Base-by-base conservation (phyloP, 2,329 filamentous ascomycete genomes). In the Trichophyton verrucosum region DNA sequence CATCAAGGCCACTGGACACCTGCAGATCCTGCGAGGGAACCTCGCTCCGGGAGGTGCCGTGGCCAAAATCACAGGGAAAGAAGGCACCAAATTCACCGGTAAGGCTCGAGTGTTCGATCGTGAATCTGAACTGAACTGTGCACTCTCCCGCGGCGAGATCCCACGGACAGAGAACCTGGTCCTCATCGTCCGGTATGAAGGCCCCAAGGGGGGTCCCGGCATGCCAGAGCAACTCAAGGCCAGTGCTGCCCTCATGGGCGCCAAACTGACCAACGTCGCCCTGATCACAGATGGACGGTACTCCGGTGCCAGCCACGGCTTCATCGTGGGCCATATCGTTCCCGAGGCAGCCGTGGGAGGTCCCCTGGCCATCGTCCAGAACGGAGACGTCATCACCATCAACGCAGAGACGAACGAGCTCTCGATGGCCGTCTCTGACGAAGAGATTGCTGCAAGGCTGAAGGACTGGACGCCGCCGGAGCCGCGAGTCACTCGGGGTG, bases 1-100 rank as follows among this genome's bases (percentile, higher is more conserved):
- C 13, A 92, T 95, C 79, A 96, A 96, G 73, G 66, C 80, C 1
- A 89, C 86, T 0, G 92, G 92, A 49, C 92, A 97, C 73, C 82
- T 97, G 63, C 90, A 92, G 73, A 88, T 97, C 63, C 81, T 97
- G 2, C 82, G 83, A 62, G 92, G 92, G 20, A 96, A 95, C 72
- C 81, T 96, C 36, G 89, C 91, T 2, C 92, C 92, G 1, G 87
- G 85, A 9, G 92, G 92, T 38, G 88, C 91, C 0, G 91, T 97
- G 1, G 91, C 91, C 63, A 97, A 97, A 75, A 96, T 97, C 73
- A 96, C 92, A 0, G 92, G 92, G 40, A 96, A 96, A 73, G 92
- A 97, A 73, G 92, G 92, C 1, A 81, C 91, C 5, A 78, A 76
- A 11, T 97, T 97, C 74, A 86, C 81, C 0, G 92, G 92, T 57